Evolutionary conservation across 1,139 yeast genomes (phyloP), one percentile per base, ranked within the genome.

Genomic region (Yamadazyma sp.): DNA sequence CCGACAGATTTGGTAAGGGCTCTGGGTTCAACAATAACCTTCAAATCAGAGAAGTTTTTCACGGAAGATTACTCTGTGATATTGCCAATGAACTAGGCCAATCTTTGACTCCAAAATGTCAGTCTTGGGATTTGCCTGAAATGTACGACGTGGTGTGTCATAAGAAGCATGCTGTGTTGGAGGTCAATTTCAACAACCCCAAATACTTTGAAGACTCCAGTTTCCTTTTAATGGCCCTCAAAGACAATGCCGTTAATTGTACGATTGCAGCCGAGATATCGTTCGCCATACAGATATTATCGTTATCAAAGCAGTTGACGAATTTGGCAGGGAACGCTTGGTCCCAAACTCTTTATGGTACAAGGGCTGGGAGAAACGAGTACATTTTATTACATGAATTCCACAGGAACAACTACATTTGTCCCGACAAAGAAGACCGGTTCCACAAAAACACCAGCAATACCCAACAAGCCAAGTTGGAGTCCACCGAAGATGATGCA

Each of bases 251-350:
- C 34, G 61, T 68, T 16, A 84, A 83, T 54, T 86, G 92, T n/a
- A 69, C 66, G 44, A 79, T 85, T 40, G 73, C 91, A 8, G 88
- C 92, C 1, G 85, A 82, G 50, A 73, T 92, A 46, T 91, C 96
- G 0, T 81, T 88, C 57, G 74, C 84, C 44, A 79, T 83, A 42
- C 98, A 94, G 61, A 84, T 92, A 44, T 68, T 94, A 42, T 87
- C 97, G 0, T 72, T 94, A 45, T 86, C 98, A 0, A 87, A 88
- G 54, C 97, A 91, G 57, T 73, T 94, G 55, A 92, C 99, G 4
- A 86, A 85, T 50, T 69, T 94, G 48, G 98, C 98, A 1, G 99
- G 99, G 52, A 94, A 92, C 59, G 92, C 97, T 0, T 94, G 99
- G 99, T 79, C 95, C 2, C 89, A 87, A 50, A 92, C 98, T 0